Evolutionary conservation across 257 asterid species (phyloP).

Genomic region (Eucommia ulmoides): DNA sequence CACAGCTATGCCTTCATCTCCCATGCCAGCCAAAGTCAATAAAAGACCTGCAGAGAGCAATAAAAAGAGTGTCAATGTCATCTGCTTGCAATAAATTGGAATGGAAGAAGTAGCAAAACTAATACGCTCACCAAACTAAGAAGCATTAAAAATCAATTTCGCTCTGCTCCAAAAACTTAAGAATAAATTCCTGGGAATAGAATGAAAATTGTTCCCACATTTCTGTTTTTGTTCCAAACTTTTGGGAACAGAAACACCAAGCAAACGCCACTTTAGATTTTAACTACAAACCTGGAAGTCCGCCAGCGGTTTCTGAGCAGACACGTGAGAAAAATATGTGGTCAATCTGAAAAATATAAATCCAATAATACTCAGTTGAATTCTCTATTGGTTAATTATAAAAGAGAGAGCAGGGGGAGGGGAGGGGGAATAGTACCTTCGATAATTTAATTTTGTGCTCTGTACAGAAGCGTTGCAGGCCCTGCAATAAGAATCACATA

Average conservation of each 20-base stretch:
- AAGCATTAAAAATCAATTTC: too few species aligned
- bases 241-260: too few species aligned
- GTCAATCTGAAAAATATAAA: slow-evolving; percentile 51
- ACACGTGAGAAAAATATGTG: slow-evolving; percentile 92
- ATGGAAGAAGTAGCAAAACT: too few species aligned
- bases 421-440: slow-evolving; percentile 33
- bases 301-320: slow-evolving; percentile 98
- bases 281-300: slow-evolving; percentile 66
- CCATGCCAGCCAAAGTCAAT: slow-evolving; percentile 85
- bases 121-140: too few species aligned
- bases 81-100: too few species aligned
- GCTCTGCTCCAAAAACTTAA: too few species aligned
- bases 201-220: too few species aligned
- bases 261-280: background rate
- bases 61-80: too few species aligned
- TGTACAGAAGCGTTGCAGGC: slow-evolving; percentile 92
- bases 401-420: background rate
- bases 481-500: slow-evolving; percentile 32
- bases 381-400: too few species aligned
- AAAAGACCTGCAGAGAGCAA: slow-evolving; percentile 56
- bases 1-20: slow-evolving; percentile 90
- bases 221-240: too few species aligned
- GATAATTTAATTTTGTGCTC: slow-evolving; percentile 91
- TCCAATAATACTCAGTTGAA: too few species aligned
- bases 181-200: too few species aligned